Evolutionary conservation across 2,329 filamentous ascomycete species (phyloP).

Genomic region (Ophiosphaerella korrae): DNA sequence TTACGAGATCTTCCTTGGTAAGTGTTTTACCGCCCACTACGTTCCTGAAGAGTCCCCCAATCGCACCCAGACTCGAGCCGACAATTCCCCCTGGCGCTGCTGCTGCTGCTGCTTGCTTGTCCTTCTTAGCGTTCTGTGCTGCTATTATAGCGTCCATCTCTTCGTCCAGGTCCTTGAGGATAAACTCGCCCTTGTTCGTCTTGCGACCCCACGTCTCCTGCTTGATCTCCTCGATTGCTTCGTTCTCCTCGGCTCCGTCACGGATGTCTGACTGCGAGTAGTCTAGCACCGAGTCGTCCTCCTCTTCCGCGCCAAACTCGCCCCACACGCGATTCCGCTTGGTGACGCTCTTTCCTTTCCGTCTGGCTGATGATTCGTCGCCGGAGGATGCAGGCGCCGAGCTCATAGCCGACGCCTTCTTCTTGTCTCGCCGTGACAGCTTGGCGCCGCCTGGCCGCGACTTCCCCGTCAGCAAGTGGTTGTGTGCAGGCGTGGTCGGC

Average conservation of each 20-base stretch:
- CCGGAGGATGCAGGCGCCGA: conserved; percentile 76
- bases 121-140: conserved; percentile 68
- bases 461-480: conserved; percentile 74
- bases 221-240: conserved; percentile 74
- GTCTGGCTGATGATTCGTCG: conserved; percentile 70
- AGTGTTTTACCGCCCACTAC: conserved; percentile 93
- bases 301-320: conserved; percentile 86
- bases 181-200: conserved; percentile 87
- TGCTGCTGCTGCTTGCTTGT: conserved; percentile 27
- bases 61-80: conserved; percentile 77
- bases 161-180: conserved; percentile 89
- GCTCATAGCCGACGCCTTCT: conserved; percentile 60
- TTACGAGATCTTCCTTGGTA: conserved; percentile 85
- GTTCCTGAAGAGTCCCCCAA: conserved; percentile 89
- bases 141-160: conserved; percentile 90
- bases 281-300: conserved; percentile 77
- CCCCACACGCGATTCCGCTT: conserved; percentile 95
- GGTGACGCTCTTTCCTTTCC: conserved; percentile 63
- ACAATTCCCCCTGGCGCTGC: conserved; percentile 65
- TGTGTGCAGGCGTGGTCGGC: conserved; percentile 72
- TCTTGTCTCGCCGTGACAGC: conserved; percentile 79
- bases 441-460: conserved; percentile 71
- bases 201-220: conserved; percentile 82
- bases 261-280: conserved; percentile 73
- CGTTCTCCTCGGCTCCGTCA: conserved; percentile 56